Evolutionary conservation across 73 alveolate genomes (phyloP).

Genomic region (Tetrahymena thermophila): DNA sequence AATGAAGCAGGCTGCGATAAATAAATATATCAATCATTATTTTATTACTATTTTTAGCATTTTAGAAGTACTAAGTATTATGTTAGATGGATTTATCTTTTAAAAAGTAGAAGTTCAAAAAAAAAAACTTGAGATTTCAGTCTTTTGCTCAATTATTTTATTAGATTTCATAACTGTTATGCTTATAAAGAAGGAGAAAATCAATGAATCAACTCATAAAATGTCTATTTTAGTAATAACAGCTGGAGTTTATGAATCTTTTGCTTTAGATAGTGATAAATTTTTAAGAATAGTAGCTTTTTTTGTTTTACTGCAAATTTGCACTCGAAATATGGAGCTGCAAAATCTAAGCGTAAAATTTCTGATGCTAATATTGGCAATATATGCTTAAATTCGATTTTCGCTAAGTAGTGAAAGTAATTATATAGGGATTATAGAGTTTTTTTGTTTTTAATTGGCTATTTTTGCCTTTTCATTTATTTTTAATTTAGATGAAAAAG

Average conservation of each 20-base stretch:
- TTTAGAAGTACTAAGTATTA: background rate
- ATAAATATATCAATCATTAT: background rate
- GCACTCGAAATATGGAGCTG: background rate
- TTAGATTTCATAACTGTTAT: background rate
- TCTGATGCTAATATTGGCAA: background rate
- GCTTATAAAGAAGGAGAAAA: background rate
- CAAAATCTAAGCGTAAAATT: background rate
- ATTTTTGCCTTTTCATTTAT: background rate
- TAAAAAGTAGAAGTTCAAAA: background rate
- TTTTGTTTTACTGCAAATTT: background rate
- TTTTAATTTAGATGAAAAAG: background rate
- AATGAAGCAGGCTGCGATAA: background rate
- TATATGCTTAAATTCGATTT: background rate
- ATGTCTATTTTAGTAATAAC: background rate
- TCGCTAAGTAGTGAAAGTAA: background rate
- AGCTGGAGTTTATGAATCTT: background rate
- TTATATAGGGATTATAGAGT: background rate
- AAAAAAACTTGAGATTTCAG: background rate
- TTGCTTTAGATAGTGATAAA: background rate
- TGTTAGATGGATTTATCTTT: background rate
- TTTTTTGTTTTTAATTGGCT: background rate
- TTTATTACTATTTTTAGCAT: background rate
- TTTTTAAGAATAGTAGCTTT: background rate
- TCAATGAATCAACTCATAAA: background rate
- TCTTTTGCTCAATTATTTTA: background rate